phyloP scores from a whole-genome alignment of 2,329 filamentous ascomycete species.

The Penicillium expansum region DNA sequence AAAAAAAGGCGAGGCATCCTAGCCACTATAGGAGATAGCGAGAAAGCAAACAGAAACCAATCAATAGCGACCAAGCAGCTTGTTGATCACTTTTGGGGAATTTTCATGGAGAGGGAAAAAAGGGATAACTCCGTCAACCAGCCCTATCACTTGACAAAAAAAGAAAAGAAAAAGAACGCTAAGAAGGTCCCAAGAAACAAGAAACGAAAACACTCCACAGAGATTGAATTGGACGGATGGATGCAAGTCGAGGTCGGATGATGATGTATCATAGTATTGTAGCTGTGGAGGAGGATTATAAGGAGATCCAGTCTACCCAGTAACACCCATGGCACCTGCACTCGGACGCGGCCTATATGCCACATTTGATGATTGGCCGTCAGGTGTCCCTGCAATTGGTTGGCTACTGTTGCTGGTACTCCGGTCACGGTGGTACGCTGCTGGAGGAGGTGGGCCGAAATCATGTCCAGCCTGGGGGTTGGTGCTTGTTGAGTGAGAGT shows the following conservation, averaged over 20 bases:
- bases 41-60: conserved; percentile 14
- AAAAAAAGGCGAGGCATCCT: conserved; percentile 6
- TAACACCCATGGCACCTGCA: conserved; percentile 41
- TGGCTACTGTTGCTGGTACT: conserved; percentile 38
- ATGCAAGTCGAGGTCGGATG: conserved; percentile 17
- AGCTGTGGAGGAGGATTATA: conserved; percentile 21
- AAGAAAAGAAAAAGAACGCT: conserved; percentile 28
- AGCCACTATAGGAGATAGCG: conserved; percentile 9
- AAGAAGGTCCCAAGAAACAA: conserved; percentile 25
- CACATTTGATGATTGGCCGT: conserved; percentile 34
- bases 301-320: conserved; percentile 27
- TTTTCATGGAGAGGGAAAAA: conserved; percentile 17
- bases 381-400: conserved; percentile 24
- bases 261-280: conserved; percentile 16
- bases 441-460: conserved; percentile 24
- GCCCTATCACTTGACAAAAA: conserved; percentile 25
- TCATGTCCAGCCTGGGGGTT: conserved; percentile 27
- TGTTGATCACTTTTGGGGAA: conserved; percentile 27
- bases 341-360: conserved; percentile 39
- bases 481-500: conserved; percentile 31
- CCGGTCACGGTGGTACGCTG: conserved; percentile 33
- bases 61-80: conserved; percentile 19
- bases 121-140: conserved; percentile 31
- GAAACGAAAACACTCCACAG: conserved; percentile 16
- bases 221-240: conserved; percentile 15